Conservation (phyloP, 1,284 basidiomycete genomes). For the Marasmius fiardii region DNA sequence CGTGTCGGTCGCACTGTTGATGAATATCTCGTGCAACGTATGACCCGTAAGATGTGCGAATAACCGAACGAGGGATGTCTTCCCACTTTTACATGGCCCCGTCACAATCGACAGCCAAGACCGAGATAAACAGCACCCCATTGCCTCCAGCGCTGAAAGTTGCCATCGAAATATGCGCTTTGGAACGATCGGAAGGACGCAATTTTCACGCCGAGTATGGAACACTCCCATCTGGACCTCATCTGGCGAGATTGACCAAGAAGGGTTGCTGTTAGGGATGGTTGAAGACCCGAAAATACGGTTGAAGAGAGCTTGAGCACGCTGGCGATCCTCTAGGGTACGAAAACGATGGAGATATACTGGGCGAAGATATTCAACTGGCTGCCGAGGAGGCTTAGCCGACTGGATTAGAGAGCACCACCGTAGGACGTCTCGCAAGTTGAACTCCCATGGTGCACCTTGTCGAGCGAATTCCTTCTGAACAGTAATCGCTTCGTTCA, state of each 20-base stretch:
- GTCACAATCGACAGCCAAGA: conserved; percentile 90
- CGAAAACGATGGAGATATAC: conserved; percentile 91
- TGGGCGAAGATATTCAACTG: conserved; percentile 62
- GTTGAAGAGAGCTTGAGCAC: conserved; percentile 63
- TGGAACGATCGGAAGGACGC: conserved; percentile 34
- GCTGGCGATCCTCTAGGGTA: conserved; percentile 58
- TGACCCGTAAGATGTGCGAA: conserved; percentile 76
- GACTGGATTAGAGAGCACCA: conserved; percentile 70
- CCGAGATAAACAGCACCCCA: conserved; percentile 73
- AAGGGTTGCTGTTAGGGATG: conserved; percentile 35
- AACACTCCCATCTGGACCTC: conserved; percentile 74
- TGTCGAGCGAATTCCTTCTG: conserved; percentile 74
- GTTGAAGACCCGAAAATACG: conserved; percentile 48
- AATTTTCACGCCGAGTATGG: conserved; percentile 43
- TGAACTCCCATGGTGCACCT: conserved; percentile 98
- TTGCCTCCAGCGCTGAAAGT: conserved; percentile 70
- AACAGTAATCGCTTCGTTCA: conserved; percentile 72
- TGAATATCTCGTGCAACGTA: conserved; percentile 67
- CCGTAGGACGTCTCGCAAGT: conserved; percentile 91
- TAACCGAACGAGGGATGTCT: conserved; percentile 73
- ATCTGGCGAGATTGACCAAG: conserved; percentile 49
- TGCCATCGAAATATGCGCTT: conserved; percentile 60
- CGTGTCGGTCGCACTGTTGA: conserved; percentile 91
- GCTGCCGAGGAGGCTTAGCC: conserved; percentile 40
- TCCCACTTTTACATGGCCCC: conserved; percentile 76